These are phyloP conservation scores for Serpula lacrymans DNA, from an alignment of 768 basidiomycete genomes.

Conservation along the genomic window DNA sequence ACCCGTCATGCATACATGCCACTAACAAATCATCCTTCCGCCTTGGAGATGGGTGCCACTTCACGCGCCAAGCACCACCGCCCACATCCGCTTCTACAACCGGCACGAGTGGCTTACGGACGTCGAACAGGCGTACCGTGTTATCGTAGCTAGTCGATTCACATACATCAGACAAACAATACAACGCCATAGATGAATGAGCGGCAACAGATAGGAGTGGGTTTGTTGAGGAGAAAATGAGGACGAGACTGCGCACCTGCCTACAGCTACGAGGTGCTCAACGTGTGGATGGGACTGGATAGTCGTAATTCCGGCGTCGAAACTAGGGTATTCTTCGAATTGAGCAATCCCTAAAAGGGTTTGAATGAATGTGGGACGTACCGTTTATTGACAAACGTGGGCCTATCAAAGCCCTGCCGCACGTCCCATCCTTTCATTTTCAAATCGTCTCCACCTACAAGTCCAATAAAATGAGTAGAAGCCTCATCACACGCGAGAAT, in stretches of 20 bases:
- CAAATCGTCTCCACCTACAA: conserved; percentile 89
- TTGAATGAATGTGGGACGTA: conserved; percentile 25
- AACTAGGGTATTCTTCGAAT: conserved; percentile 43
- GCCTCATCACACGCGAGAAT: too few species aligned
- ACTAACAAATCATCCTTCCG: conserved; percentile 76
- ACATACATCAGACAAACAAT: too few species aligned
- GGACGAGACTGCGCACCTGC: conserved; percentile 55
- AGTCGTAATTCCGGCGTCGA: conserved; percentile 89
- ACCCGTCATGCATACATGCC: conserved; percentile 98
- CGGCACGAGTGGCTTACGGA: conserved; percentile 58
- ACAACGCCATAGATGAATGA: too few species aligned
- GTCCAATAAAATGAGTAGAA: too few species aligned
- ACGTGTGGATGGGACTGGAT: conserved; percentile 80
- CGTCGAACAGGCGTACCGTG: conserved; percentile 78
- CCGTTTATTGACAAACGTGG: conserved; percentile 75
- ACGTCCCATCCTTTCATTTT: conserved; percentile 91
- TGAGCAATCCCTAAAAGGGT: background rate
- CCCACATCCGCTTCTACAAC: conserved; percentile 65
- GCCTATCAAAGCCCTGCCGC: conserved; percentile 54
- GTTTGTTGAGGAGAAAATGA: background rate
- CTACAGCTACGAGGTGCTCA: conserved; percentile 84
- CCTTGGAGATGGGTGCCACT: conserved; percentile 83
- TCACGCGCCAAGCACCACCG: conserved; percentile 94
- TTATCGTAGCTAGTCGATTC: conserved; percentile 75
- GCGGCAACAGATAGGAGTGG: background rate